Base-by-base conservation (phyloP, 176 grass and related monocot species). In the Paspalum vaginatum region DNA sequence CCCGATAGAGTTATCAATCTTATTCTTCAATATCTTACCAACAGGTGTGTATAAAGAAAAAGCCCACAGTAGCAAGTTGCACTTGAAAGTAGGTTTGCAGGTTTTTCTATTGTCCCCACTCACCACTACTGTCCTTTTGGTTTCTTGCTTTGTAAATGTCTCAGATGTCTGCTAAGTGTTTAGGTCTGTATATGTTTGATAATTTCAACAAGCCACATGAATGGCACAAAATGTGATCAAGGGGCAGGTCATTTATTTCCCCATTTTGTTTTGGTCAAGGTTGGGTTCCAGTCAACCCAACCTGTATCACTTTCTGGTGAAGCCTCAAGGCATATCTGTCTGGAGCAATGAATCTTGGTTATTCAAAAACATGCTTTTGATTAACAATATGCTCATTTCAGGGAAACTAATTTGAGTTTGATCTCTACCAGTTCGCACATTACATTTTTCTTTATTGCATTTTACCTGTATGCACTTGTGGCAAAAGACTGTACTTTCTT, bases 1-100 rank as follows among this genome's bases (percentile, higher is more conserved):
- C 95, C 95, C 7, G 92, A 98, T 84, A 91, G 95, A 83, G 90
- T 94, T 70, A 89, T 88, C 75, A 98, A 98, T 73, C 95, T 98
- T 78, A 62, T 98, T 76, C 92, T 98, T 89, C 95, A 98, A 84
- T 98, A 94, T 84, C 77, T 98, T 17, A 92, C 85, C 68, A 94
- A 93, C 87, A 98, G 95, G 95, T 76, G 77, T 74, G 42, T 77
- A 91, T 97, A 32, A 56, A 53, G 54, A 80, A 70, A 69, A 6
- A 43, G 14, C n/a, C 43, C 15, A n/a, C 27, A 70, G 32, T 25
- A 68, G 49, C 49, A 78, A 68, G 46, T 21, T 68, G 10, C 79
- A 74, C 12, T 80, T 14, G 22, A n/a, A 76, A 43, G 18, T 64
- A 57, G 14, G 59, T 56, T 26, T 55, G 9, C 17, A 75, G 25